Evolutionary conservation across 2,329 filamentous ascomycete species (phyloP), one percentile per base, ranked within the genome.

Genomic region (Cryphonectria radicalis): DNA sequence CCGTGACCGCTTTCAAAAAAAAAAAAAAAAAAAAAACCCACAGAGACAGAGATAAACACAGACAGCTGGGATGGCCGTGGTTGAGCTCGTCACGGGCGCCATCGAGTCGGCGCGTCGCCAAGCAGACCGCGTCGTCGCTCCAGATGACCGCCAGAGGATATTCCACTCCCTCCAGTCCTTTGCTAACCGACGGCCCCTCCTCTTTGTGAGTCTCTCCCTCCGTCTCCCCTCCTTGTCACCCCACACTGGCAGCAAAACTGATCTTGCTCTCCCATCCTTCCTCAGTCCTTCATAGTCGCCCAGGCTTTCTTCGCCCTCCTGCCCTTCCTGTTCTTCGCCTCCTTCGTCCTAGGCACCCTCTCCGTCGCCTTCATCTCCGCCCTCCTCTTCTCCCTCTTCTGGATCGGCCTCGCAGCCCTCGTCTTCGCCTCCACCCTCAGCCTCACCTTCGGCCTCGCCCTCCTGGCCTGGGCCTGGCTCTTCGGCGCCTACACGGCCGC

Each of bases 351-450:
- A 57, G 89, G 88, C 55, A 87, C 90, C 72, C 80, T 91, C 73
- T 79, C 90, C 73, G 87, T 93, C 78, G 87, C 91, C 22, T 78
- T 92, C 57, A 81, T 90, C 59, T 85, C 86, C 42, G 90, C 90
- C 17, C 76, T 93, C 55, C 76, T 90, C 70, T 93, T 93, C 82
- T 87, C 88, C 1, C 84, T 92, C 64, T 90, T 92, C 82, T 91
- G 89, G 84, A 86, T 90, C 68, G 88, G 90, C 66, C 79, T 93
- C 62, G 91, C 91, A 2, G 82, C 92, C 14, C 78, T 93, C 64
- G 78, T 95, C 57, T 85, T 96, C 22, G 81, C 93, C 0, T 92
- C 92, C 1, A 87, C 89, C 0, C 81, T 95, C 53, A 87, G 93
- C 79, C 79, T 93, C 73, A 90, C 91, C 3, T 89, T 87, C 17